Evolutionary conservation across 257 asterid species (phyloP).

Genomic region (Leonotis leonurus): DNA sequence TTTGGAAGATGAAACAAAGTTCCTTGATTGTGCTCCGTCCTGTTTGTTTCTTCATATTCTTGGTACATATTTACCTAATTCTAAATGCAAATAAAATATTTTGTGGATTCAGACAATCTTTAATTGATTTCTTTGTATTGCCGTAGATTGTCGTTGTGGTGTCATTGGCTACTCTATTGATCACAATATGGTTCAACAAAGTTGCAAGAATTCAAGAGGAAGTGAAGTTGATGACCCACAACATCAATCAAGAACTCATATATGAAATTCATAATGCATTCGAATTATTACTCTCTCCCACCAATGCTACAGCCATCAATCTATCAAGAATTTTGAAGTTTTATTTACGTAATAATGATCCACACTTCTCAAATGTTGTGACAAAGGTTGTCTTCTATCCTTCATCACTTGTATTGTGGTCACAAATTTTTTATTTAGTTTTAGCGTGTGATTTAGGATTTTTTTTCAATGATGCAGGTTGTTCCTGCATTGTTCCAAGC

Average conservation of each 20-base stretch:
- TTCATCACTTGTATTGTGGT: neutral
- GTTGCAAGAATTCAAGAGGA: slow-evolving; percentile 24
- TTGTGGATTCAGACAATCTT: neutral
- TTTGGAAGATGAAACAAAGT: slow-evolving; percentile 19
- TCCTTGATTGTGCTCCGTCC: slow-evolving; percentile 34
- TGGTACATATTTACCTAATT: slow-evolving; percentile 32
- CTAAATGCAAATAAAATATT: neutral
- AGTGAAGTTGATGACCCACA: slow-evolving; percentile 16
- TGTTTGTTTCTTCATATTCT: slow-evolving; percentile 24
- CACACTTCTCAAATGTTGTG: slow-evolving; percentile 15
- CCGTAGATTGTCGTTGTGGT: slow-evolving; percentile 37
- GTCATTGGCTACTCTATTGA: slow-evolving; percentile 29
- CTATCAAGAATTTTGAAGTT: slow-evolving; percentile 22
- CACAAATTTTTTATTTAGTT: neutral
- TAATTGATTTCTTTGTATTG: neutral
- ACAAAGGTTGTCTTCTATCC: slow-evolving; percentile 19
- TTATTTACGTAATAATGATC: slow-evolving; percentile 14
- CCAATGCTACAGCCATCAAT: slow-evolving; percentile 31
- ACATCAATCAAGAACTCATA: slow-evolving; percentile 18
- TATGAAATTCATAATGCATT: slow-evolving; percentile 20
- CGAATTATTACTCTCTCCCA: slow-evolving; percentile 20
- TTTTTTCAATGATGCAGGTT: neutral
- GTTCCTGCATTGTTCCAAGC: neutral
- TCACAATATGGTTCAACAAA: slow-evolving; percentile 37
- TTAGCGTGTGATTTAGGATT: too few relatives aligned